Evolutionary conservation across 108 stramenopile genomes (phyloP).

Genomic region (Fragilariopsis cylindrus): DNA sequence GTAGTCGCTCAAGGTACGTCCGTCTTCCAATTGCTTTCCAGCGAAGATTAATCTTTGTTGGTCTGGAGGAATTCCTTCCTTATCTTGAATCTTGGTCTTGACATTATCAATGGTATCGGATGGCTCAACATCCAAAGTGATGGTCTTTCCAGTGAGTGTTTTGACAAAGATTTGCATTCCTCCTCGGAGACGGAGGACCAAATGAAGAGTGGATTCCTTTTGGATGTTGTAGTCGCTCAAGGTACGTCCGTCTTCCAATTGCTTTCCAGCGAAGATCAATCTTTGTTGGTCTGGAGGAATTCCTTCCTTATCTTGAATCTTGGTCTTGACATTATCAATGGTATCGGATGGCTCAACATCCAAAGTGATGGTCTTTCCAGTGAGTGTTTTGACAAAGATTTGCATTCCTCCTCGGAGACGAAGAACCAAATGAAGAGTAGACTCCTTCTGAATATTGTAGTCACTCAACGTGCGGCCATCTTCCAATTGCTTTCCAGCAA

Average conservation of each 20-base stretch:
- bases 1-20: constrained; percentile 98
- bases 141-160: constrained; percentile 99
- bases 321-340: constrained; percentile 98
- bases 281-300: constrained; percentile 99
- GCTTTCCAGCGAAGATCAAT: constrained; percentile 97
- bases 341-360: constrained; percentile 97
- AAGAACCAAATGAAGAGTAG: constrained; percentile 55
- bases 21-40: constrained; percentile 99
- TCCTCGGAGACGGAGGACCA: constrained; percentile 83
- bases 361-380: constrained; percentile 85
- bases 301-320: constrained; percentile 96
- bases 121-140: constrained; percentile 98
- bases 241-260: constrained; percentile 97
- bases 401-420: constrained; percentile 78
- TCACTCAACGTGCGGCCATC: constrained; percentile 72
- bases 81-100: constrained; percentile 99
- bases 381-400: constrained; percentile 98
- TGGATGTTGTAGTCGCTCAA: constrained; percentile 87
- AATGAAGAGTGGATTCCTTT: constrained; percentile 83
- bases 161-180: constrained; percentile 90
- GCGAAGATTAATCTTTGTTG: constrained; percentile 98
- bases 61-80: constrained; percentile 99
- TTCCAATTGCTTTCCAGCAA: constrained; percentile 84
- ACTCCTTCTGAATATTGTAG: constrained; percentile 85
- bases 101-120: constrained; percentile 98